Percentiles rank a stretch among this genome's conserved stretches.
Conservation (phyloP, 441 rosid species). For the Croton setiger region DNA sequence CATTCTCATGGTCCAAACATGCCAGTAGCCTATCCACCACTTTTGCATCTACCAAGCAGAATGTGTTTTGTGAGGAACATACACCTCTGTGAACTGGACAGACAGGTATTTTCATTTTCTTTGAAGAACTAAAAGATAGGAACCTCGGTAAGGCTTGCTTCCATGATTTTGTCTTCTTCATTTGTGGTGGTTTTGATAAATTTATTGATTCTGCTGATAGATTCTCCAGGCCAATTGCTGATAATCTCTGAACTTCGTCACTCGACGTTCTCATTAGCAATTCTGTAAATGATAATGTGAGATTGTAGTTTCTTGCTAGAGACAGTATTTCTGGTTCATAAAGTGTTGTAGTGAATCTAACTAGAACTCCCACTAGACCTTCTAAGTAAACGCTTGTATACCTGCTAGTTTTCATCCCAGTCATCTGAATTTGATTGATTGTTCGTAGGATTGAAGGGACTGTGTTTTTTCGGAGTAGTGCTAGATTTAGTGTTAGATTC, state of each 20-base stretch:
- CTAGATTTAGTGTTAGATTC: constrained; percentile 72
- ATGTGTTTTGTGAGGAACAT: constrained; percentile 79
- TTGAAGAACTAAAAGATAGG: constrained; percentile 43
- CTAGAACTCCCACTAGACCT: constrained; percentile 77
- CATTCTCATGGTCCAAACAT: constrained; percentile 75
- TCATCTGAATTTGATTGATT: constrained; percentile 51
- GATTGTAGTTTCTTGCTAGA: constrained; percentile 63
- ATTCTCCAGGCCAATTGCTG: constrained; percentile 81
- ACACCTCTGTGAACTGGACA: constrained; percentile 79
- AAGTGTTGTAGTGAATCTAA: constrained; percentile 82
- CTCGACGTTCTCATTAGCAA: constrained; percentile 70
- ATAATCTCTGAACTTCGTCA: constrained; percentile 77
- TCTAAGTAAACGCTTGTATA: constrained; percentile 64
- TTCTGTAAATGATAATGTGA: constrained; percentile 70
- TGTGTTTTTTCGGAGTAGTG: constrained; percentile 46
- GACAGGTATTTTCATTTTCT: constrained; percentile 32
- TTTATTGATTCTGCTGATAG: constrained; percentile 65
- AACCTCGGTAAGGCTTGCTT: constrained; percentile 45
- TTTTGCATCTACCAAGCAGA: constrained; percentile 81
- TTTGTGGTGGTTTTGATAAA: constrained; percentile 52
- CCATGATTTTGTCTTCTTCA: constrained; percentile 40
- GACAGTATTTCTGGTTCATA: constrained; percentile 63
- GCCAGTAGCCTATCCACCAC: constrained; percentile 69
- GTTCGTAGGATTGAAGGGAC: constrained; percentile 54
- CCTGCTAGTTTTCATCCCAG: constrained; percentile 65